Conservation (phyloP, 2,329 filamentous ascomycete genomes). For the Aureobasidium subglaciale region DNA sequence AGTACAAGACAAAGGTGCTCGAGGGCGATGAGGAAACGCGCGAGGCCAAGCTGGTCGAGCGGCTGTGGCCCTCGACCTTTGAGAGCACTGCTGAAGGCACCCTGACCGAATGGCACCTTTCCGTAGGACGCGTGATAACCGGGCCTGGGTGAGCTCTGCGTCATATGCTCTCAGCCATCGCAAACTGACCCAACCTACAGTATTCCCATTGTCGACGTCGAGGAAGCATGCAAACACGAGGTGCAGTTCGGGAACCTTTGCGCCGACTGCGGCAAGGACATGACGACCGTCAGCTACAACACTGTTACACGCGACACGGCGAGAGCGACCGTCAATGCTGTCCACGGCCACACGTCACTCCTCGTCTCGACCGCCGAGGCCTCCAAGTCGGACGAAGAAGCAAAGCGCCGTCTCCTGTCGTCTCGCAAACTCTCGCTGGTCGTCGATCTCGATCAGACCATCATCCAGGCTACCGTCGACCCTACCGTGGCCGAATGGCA, state of each 20-base stretch:
- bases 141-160: constrained; percentile 26
- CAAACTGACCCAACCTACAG: constrained; percentile 20
- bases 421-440: constrained; percentile 84
- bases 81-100: constrained; percentile 77
- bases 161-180: neutral
- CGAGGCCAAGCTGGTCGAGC: constrained; percentile 55
- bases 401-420: constrained; percentile 73
- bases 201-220: constrained; percentile 61
- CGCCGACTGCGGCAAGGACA: constrained; percentile 87
- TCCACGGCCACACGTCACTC: constrained; percentile 81
- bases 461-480: constrained; percentile 96
- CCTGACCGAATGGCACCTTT: constrained; percentile 68
- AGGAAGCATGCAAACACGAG: constrained; percentile 86
- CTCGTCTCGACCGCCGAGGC: constrained; percentile 81
- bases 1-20: constrained; percentile 67
- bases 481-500: constrained; percentile 96
- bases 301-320: constrained; percentile 70
- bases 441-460: constrained; percentile 95
- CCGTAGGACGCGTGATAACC: constrained; percentile 55
- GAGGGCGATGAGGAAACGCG: constrained; percentile 67
- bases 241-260: constrained; percentile 88
- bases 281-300: constrained; percentile 84
- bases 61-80: constrained; percentile 70
- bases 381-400: constrained; percentile 71
- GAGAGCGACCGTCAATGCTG: constrained; percentile 89